These are phyloP conservation scores for Pinus albicaulis DNA, from an alignment of 75 land plant species.

Conservation along the genomic window DNA sequence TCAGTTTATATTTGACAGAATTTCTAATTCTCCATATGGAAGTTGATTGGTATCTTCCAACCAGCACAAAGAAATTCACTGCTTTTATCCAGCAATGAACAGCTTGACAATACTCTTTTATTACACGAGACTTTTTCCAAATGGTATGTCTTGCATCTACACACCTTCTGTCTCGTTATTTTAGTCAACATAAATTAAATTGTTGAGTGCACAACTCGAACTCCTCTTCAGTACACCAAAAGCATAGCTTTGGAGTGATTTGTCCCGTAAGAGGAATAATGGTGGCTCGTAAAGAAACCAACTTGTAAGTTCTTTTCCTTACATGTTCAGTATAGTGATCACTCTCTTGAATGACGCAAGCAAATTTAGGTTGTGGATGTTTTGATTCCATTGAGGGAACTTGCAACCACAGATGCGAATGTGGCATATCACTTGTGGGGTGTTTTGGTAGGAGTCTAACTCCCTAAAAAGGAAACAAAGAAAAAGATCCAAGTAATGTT, in stretches of 20 bases:
- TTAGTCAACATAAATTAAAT: constrained; percentile 92
- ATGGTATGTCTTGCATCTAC: constrained; percentile 99
- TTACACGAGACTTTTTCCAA: constrained; percentile 71
- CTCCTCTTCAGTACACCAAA: constrained; percentile 84
- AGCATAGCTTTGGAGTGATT: constrained; percentile 99
- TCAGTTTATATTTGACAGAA: too few relatives aligned
- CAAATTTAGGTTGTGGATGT: constrained; percentile 94
- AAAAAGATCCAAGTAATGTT: constrained; percentile 78
- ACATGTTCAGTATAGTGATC: constrained; percentile 9
- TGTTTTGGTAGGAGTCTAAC: constrained; percentile 96
- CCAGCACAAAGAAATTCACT: not conserved
- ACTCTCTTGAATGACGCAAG: constrained; percentile 75
- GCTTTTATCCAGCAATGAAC: too few relatives aligned
- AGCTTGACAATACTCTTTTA: too few relatives aligned
- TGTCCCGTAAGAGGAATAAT: constrained; percentile 88
- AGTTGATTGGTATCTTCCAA: too few relatives aligned
- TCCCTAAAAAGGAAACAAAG: constrained; percentile 51
- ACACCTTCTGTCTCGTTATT: constrained; percentile 97
- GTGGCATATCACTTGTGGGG: constrained; percentile 99
- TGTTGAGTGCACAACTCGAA: constrained; percentile 88
- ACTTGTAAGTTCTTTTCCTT: constrained; percentile 50
- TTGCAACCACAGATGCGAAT: constrained; percentile 91
- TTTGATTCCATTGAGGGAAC: constrained; percentile 76
- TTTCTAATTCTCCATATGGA: too few relatives aligned
- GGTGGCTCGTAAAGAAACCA: constrained; percentile 91